Base-by-base conservation (phyloP, 2,329 filamentous ascomycete genomes). In the Aureobasidium leucospermi region DNA sequence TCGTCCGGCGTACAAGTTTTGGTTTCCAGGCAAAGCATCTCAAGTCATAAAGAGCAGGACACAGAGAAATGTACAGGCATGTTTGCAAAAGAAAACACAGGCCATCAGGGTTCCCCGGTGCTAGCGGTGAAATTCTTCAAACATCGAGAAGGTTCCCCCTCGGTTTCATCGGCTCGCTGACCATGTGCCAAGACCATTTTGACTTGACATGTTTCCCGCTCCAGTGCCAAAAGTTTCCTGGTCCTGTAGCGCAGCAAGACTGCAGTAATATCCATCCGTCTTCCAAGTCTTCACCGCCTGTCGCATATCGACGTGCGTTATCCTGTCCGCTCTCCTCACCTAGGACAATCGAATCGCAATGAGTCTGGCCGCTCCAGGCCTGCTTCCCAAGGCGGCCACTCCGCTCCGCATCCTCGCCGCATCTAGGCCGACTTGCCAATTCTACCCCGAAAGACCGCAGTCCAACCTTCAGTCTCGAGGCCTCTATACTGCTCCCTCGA, bases 361-460 rank as follows among this genome's bases (percentile, higher is more conserved):
- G 72, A 73, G 71, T 63, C 39, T 74, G 57, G 66, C 69, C 64
- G 67, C 68, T 56, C 67, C 72, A 19, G 65, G 67, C 34, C 58
- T 72, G 19, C 62, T 73, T n/a, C 65, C 69, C 2, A 70, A 68
- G 63, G 67, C 67, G 32, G 68, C 70, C 41, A 62, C 66, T 39
- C 70, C 70, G 53, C 60, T 73, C 32, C 70, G 71, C 52, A 58
- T 71, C 34, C 61, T 73, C 49, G 67, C 72, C 31, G 66, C 67
- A 13, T 66, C 66, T 55, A 65, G 67, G 57, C 60, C 68, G 59
- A 43, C 64, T 53, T 67, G 64, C 58, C 63, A 63, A 51, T 39
- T 47, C 58, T 62, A 67, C 39, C 62, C 63, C 29, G 65, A 68
- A 51, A 61, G 61, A 28, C 58, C 60, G 41, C 65, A 62, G 31